These are phyloP conservation scores for Cercospora janseana DNA, from an alignment of 2,329 filamentous ascomycete genomes.

Conservation along the genomic window DNA sequence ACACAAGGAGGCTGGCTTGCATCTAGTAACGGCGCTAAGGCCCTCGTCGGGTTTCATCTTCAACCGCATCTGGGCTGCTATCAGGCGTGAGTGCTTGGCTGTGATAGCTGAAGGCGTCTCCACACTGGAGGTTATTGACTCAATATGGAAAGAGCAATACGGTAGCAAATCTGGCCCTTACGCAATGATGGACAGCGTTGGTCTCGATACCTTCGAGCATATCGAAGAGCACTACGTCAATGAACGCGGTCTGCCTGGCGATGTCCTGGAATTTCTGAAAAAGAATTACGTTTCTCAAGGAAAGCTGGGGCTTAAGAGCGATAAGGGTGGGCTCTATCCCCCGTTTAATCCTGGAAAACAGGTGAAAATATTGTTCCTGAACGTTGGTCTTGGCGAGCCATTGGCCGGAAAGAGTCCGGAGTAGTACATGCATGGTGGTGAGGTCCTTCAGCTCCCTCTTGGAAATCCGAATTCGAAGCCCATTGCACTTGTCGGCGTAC, in stretches of 20 bases:
- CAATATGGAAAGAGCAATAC: constrained; percentile 45
- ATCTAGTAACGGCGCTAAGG: constrained; percentile 46
- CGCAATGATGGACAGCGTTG: constrained; percentile 50
- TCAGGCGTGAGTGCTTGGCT: constrained; percentile 53
- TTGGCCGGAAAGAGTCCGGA: constrained; percentile 16
- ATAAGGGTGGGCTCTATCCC: constrained; percentile 17
- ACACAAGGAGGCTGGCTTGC: constrained; percentile 43
- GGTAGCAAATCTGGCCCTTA: constrained; percentile 32
- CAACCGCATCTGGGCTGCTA: constrained; percentile 57
- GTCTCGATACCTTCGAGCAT: constrained; percentile 54
- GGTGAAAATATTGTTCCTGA: constrained; percentile 25
- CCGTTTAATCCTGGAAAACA: neutral
- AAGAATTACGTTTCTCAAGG: constrained; percentile 49
- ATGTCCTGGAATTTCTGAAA: constrained; percentile 47
- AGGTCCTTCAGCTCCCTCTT: constrained; percentile 24
- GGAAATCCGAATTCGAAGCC: constrained; percentile 25
- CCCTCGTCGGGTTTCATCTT: constrained; percentile 57
- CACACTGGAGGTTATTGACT: constrained; percentile 51
- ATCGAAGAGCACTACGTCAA: constrained; percentile 56
- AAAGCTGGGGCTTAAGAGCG: constrained; percentile 43
- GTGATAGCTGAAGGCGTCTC: constrained; percentile 54
- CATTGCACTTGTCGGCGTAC: neutral
- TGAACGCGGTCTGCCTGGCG: constrained; percentile 46
- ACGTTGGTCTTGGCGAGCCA: constrained; percentile 20
- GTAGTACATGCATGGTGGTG: constrained; percentile 17